Evolutionary conservation across 106 monocot species (phyloP).

Genomic region (Iris macrosiphon): DNA sequence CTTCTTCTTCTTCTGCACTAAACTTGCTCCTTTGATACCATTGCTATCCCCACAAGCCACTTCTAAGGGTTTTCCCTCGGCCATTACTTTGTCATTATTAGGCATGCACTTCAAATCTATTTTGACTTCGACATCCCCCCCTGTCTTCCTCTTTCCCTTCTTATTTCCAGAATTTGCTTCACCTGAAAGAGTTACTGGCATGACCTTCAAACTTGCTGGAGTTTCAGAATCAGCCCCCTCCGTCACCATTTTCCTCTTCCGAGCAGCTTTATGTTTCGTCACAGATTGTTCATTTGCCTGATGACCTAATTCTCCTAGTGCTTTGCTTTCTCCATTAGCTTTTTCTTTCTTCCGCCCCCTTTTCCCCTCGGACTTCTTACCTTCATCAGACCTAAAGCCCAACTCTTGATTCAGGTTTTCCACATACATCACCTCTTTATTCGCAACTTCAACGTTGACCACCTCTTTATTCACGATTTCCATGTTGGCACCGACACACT

Average conservation of each 20-base stretch:
- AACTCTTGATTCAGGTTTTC: neutral
- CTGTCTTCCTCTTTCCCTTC: slow-evolving; percentile 3
- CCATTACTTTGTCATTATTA: neutral
- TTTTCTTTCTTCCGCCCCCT: slow-evolving; percentile 1
- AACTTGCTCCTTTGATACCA: neutral
- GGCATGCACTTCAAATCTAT: neutral
- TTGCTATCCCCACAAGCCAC: neutral
- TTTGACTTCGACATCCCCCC: too few species aligned
- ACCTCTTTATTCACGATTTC: neutral
- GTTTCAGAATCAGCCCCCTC: neutral
- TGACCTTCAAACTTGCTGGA: neutral
- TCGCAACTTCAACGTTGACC: neutral
- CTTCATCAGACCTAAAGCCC: neutral
- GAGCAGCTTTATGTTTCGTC: neutral
- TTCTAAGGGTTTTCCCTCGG: neutral
- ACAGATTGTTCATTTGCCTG: too few species aligned
- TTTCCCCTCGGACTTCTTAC: slow-evolving; percentile 1
- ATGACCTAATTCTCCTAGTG: neutral
- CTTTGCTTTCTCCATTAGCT: neutral
- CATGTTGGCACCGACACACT: neutral
- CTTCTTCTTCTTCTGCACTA: neutral
- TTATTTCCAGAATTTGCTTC: neutral
- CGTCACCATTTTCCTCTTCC: slow-evolving; percentile 3
- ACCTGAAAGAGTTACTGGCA: neutral
- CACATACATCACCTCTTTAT: neutral